Evolutionary conservation across 768 basidiomycete species (phyloP).

Genomic region (Royoungia palumana): DNA sequence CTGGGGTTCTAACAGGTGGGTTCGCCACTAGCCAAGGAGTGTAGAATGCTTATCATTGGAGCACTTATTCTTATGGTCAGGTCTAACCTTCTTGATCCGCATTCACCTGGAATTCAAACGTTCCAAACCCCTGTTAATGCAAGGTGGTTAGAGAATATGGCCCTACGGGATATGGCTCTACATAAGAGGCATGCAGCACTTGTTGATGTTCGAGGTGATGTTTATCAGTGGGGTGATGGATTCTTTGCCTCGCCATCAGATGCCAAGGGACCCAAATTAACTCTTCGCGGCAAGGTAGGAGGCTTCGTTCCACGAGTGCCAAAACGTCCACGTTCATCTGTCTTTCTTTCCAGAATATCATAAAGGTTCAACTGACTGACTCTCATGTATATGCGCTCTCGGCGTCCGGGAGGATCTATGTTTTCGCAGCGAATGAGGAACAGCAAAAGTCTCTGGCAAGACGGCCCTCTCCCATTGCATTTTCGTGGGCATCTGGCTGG

Average conservation of each 20-base stretch:
- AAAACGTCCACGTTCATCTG: not conserved
- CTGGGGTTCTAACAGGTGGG: conserved; percentile 77
- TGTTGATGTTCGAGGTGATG: conserved; percentile 75
- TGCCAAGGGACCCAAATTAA: conserved; percentile 42
- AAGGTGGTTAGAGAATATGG: conserved; percentile 61
- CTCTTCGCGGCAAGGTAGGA: conserved; percentile 63
- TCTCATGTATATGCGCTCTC: conserved; percentile 75
- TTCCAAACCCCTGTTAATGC: conserved; percentile 50
- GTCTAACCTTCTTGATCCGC: conserved; percentile 43
- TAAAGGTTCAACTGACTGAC: conserved; percentile 56
- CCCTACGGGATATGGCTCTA: conserved; percentile 69
- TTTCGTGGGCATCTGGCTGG: conserved; percentile 65
- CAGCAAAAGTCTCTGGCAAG: conserved; percentile 43
- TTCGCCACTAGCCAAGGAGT: conserved; percentile 1
- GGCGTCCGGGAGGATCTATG: conserved; percentile 70
- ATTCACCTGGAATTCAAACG: conserved; percentile 34
- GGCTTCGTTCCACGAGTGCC: not conserved
- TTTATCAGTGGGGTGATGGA: conserved; percentile 80
- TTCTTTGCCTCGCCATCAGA: conserved; percentile 42
- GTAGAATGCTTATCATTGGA: not conserved
- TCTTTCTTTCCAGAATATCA: conserved; percentile 54
- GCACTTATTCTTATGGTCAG: conserved; percentile 31
- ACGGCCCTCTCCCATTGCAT: conserved; percentile 42
- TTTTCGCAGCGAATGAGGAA: conserved; percentile 50
- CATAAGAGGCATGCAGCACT: conserved; percentile 69